Evolutionary conservation across 371 early-diverging fungal species (phyloP).

Genomic region (Mucor piriformis): DNA sequence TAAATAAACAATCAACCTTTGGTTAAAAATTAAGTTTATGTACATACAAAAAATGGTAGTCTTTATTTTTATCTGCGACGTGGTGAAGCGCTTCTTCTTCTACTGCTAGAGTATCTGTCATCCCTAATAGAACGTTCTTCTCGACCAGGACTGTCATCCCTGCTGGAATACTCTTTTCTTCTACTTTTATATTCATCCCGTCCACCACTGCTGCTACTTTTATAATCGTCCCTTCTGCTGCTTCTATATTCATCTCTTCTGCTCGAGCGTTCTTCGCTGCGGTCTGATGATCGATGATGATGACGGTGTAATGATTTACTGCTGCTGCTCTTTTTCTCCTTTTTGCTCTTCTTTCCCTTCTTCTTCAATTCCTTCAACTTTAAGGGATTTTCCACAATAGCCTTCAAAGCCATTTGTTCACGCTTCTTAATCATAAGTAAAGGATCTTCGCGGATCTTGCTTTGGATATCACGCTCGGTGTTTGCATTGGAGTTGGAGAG

Average conservation of each 20-base stretch:
- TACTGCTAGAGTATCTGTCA: slow-evolving; percentile 1
- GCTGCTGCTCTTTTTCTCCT: slow-evolving; percentile 45
- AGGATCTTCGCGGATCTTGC: slow-evolving; percentile 94
- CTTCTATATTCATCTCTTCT: slow-evolving; percentile 2
- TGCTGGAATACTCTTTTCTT: slow-evolving; percentile 6
- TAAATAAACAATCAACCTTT: neutral
- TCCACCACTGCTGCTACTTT: slow-evolving; percentile 4
- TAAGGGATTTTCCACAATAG: slow-evolving; percentile 77
- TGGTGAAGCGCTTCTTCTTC: slow-evolving; percentile 26
- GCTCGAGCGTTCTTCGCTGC: neutral
- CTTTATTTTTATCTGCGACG: slow-evolving; percentile 15
- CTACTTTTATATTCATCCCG: slow-evolving; percentile 3
- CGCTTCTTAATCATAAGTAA: slow-evolving; percentile 82
- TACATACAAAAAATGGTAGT: neutral
- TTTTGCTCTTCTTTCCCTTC: slow-evolving; percentile 51
- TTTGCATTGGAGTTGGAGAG: slow-evolving; percentile 71
- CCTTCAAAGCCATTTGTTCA: slow-evolving; percentile 82
- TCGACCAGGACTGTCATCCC: slow-evolving; percentile 3
- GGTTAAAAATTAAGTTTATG: neutral
- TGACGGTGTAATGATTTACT: slow-evolving; percentile 11
- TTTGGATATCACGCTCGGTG: slow-evolving; percentile 75
- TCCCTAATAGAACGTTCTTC: slow-evolving; percentile 1
- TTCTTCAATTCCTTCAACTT: slow-evolving; percentile 62
- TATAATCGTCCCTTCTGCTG: slow-evolving; percentile 5
- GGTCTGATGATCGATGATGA: slow-evolving; percentile 5